Percentiles rank a stretch among this genome's conserved stretches.
phyloP scores from a whole-genome alignment of 225 moss, liverwort and hornwort species.

The Bryoerythrophyllum caledonicum region DNA sequence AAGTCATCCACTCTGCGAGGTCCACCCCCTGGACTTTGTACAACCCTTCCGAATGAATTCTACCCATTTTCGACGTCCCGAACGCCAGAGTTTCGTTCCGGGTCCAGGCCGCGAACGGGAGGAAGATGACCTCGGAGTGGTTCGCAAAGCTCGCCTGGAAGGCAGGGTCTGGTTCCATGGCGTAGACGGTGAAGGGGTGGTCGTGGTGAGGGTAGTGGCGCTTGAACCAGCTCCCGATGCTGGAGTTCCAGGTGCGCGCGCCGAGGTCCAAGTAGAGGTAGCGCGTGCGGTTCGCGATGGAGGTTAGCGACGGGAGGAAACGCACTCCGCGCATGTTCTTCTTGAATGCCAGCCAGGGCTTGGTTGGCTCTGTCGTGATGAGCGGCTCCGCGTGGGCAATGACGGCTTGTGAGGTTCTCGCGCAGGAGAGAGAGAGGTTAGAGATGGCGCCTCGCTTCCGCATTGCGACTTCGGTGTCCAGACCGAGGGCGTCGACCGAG shows the following conservation, averaged over 20 bases:
- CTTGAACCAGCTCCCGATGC: slow-evolving; percentile 63
- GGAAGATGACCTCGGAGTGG: slow-evolving; percentile 43
- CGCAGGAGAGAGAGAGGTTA: too few species aligned
- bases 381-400: slow-evolving; percentile 38
- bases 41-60: slow-evolving; percentile 29
- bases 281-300: slow-evolving; percentile 27
- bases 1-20: slow-evolving; percentile 45
- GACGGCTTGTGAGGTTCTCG: not conserved
- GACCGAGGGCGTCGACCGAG: slow-evolving; percentile 43
- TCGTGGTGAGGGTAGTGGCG: slow-evolving; percentile 45
- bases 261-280: slow-evolving; percentile 57
- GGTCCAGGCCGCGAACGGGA: slow-evolving; percentile 54
- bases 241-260: slow-evolving; percentile 47
- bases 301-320: slow-evolving; percentile 33
- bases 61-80: slow-evolving; percentile 44
- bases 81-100: slow-evolving; percentile 54
- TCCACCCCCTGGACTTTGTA: slow-evolving; percentile 46
- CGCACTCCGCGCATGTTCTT: slow-evolving; percentile 37
- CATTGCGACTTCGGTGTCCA: slow-evolving; percentile 55
- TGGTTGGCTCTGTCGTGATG: slow-evolving; percentile 42
- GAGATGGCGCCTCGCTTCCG: slow-evolving; percentile 21
- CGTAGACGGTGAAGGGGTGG: slow-evolving; percentile 43
- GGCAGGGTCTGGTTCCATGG: slow-evolving; percentile 48
- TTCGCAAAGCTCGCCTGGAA: slow-evolving; percentile 38
- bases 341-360: slow-evolving; percentile 55